Evolutionary conservation across 306 rosid species (phyloP).

Genomic region (Medicago arabica): DNA sequence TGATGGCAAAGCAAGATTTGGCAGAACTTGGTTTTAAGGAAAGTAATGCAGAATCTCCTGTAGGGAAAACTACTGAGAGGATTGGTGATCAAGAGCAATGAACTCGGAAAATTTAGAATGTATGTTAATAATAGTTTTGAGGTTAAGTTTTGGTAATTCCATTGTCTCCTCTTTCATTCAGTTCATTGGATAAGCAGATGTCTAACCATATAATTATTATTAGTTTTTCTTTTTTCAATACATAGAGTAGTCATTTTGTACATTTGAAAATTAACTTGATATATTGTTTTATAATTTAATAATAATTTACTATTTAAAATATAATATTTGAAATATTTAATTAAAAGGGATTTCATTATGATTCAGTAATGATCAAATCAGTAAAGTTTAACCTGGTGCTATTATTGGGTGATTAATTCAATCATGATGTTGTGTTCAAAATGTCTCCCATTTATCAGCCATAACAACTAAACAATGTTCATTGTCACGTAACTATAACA

Average conservation of each 20-base stretch:
- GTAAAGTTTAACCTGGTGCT: too few relatives aligned
- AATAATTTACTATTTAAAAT: too few relatives aligned
- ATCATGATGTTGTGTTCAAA: too few relatives aligned
- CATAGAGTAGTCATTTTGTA: neutral
- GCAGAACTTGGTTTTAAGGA: conserved; percentile 84
- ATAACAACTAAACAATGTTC: too few relatives aligned
- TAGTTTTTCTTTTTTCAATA: neutral
- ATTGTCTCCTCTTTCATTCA: conserved; percentile 5
- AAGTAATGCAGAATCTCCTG: conserved; percentile 41
- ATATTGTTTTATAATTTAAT: too few relatives aligned
- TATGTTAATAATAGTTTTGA: neutral
- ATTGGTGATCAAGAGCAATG: conserved; percentile 43
- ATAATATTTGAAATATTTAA: too few relatives aligned
- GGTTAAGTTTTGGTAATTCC: conserved; percentile 29
- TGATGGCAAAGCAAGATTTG: conserved; percentile 98
- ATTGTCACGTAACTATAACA: too few relatives aligned
- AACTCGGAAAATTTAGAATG: conserved; percentile 28
- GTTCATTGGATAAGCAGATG: conserved; percentile 1
- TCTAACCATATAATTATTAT: neutral
- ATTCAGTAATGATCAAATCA: too few relatives aligned
- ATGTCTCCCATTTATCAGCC: too few relatives aligned
- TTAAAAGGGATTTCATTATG: too few relatives aligned
- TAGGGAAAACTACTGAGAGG: conserved; percentile 45
- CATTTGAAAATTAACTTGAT: neutral
- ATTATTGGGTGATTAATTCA: too few relatives aligned